phyloP scores from a whole-genome alignment of 2,329 filamentous ascomycete genomes.

The Hymenoscyphus scutula region DNA sequence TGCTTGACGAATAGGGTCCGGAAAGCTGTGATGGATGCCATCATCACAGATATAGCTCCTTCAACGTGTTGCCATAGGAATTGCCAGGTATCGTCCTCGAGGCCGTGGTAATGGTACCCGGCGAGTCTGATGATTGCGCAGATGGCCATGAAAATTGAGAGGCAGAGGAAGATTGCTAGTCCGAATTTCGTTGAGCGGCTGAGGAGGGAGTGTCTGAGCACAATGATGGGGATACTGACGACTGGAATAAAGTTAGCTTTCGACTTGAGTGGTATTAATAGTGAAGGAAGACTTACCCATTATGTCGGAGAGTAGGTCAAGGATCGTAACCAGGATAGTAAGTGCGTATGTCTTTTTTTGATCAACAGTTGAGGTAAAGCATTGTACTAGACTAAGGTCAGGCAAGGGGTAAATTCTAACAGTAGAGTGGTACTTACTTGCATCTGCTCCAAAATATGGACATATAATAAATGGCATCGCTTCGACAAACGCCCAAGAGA shows the following conservation, averaged over 20 bases:
- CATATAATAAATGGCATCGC: background rate
- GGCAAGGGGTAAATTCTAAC: background rate
- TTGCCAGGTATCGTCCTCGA: background rate
- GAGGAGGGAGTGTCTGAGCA: background rate
- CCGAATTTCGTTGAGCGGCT: background rate
- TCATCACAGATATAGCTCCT: background rate
- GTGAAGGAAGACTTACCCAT: background rate
- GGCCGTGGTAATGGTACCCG: background rate
- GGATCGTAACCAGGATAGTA: background rate
- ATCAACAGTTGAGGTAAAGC: background rate
- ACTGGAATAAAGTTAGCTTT: background rate
- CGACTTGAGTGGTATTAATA: background rate
- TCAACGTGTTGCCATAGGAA: background rate
- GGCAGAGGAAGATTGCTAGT: background rate
- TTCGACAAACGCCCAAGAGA: background rate
- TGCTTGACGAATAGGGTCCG: background rate
- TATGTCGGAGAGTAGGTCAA: background rate
- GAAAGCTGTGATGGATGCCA: background rate
- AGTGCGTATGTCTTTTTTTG: background rate
- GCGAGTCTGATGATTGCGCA: background rate
- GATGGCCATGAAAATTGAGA: constrained; percentile 4
- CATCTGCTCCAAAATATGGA: background rate
- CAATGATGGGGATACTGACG: background rate
- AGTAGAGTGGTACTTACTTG: background rate
- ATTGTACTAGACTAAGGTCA: background rate